Base-by-base conservation (phyloP, 805 yeast genomes). In the Danielia oregonensis region DNA sequence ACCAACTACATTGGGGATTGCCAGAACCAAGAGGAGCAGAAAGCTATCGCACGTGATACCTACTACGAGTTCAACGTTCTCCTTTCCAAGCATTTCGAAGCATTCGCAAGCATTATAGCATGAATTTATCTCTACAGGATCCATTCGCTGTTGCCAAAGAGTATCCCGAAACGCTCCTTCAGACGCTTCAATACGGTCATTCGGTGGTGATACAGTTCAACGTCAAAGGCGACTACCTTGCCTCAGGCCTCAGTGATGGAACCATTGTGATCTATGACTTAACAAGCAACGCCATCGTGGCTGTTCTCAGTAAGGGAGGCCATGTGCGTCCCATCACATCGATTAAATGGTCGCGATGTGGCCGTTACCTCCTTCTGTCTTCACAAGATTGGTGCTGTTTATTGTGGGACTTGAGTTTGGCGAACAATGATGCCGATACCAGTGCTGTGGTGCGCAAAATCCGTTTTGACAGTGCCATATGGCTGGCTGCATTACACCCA, bases 61-160 rank as follows among this genome's bases (percentile, higher is more conserved):
- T n/a, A n/a, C n/a, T n/a, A n/a, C n/a, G n/a, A n/a, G n/a, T n/a
- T n/a, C n/a, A n/a, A n/a, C n/a, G n/a, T n/a, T n/a, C n/a, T n/a
- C n/a, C n/a, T n/a, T n/a, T n/a, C n/a, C n/a, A n/a, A n/a, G n/a
- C n/a, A n/a, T n/a, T n/a, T n/a, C n/a, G n/a, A n/a, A n/a, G n/a
- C n/a, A n/a, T n/a, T n/a, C n/a, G n/a, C n/a, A n/a, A n/a, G n/a
- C n/a, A n/a, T n/a, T n/a, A n/a, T n/a, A 8, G 17, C 35, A 86
- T 86, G 93, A 89, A 89, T 57, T 65, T 88, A 22, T 70, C 93
- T 7, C 69, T 91, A 16, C 76, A 86, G 44, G 97, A 89, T 58
- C 97, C 97, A 3, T 86, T 87, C 57, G 78, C 91, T 2, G 88
- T 91, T 15, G 82, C 95, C 14, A 87, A 86, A 51, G 97, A 89